Base-by-base conservation (phyloP, 106 monocot genomes). In the Alisma plantagoaquatica region DNA sequence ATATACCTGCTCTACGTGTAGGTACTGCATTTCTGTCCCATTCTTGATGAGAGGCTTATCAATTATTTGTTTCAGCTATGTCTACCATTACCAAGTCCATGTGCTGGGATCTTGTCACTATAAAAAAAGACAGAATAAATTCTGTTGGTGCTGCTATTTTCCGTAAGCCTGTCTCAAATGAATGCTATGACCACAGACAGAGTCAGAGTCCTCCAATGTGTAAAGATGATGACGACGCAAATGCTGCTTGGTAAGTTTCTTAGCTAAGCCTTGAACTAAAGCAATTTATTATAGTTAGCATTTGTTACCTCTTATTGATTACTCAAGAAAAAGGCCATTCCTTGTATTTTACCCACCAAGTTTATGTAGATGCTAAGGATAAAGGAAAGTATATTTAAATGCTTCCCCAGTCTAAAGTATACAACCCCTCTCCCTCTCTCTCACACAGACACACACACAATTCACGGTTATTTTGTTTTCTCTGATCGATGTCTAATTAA, bases 51-150 rank as follows among this genome's bases (percentile, higher is more conserved):
- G n/a, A n/a, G n/a, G n/a, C n/a, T n/a, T n/a, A n/a, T n/a, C n/a
- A n/a, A n/a, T 23, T 63, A 41, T 52, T 25, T 33, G 45, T 69
- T 70, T 31, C 73, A 92, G 93, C 76, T 19, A 93, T 93, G 93
- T 50, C 59, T 38, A 59, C 80, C 63, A 79, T 93, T 33, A 87
- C 93, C 14, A 80, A 20, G 43, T 73, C 82, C 11, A 83, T 93
- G 80, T 93, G 93, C 29, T 93, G 93, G 93, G 83, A 93, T 60
- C 87, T 87, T 17, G 45, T 72, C 55, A 73, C 77, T 10, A 80
- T 93, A 60, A 77, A 77, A 62, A 93, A 80, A 66, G 87, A 93
- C 69, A 71, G 53, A 62, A n/a, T 93, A 49, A 93, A 93, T 33
- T 60, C 61, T 49, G 69, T 93, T 49, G 93, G 56, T 53, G 80